These are phyloP conservation scores for Diaporthe sp. DNA, from an alignment of 2,329 filamentous ascomycete genomes.

Conservation along the genomic window DNA sequence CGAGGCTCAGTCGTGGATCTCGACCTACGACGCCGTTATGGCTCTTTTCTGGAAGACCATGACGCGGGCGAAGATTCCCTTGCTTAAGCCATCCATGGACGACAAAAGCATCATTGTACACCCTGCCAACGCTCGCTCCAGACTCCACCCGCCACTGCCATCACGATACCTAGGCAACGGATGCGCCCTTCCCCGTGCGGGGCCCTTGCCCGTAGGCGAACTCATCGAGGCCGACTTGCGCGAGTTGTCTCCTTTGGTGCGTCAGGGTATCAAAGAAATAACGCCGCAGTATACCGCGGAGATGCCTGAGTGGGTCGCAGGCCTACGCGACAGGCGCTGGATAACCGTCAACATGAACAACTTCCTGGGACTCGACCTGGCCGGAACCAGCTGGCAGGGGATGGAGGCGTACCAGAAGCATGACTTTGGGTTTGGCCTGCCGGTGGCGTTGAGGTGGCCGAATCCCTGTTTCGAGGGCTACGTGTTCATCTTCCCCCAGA, in stretches of 20 bases:
- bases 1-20: conserved; percentile 39
- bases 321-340: conserved; percentile 41
- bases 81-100: conserved; percentile 41
- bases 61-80: conserved; percentile 41
- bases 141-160: conserved; percentile 43
- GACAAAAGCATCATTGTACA: conserved; percentile 39
- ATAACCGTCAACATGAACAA: conserved; percentile 41
- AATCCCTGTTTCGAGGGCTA: conserved; percentile 10
- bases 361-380: conserved; percentile 45
- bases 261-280: conserved; percentile 42
- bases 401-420: conserved; percentile 44
- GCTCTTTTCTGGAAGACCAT: conserved; percentile 43
- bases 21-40: conserved; percentile 46
- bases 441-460: conserved; percentile 25
- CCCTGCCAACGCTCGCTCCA: conserved; percentile 43
- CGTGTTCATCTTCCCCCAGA: conserved; percentile 14
- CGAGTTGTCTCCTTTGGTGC: conserved; percentile 41
- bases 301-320: conserved; percentile 44
- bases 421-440: conserved; percentile 48
- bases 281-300: conserved; percentile 41
- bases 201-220: conserved; percentile 35
- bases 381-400: conserved; percentile 43
- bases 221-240: conserved; percentile 40
- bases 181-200: conserved; percentile 39
- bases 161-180: conserved; percentile 43